Evolutionary conservation across 768 basidiomycete genomes (phyloP).

Genomic region (Tylopilus felleus): DNA sequence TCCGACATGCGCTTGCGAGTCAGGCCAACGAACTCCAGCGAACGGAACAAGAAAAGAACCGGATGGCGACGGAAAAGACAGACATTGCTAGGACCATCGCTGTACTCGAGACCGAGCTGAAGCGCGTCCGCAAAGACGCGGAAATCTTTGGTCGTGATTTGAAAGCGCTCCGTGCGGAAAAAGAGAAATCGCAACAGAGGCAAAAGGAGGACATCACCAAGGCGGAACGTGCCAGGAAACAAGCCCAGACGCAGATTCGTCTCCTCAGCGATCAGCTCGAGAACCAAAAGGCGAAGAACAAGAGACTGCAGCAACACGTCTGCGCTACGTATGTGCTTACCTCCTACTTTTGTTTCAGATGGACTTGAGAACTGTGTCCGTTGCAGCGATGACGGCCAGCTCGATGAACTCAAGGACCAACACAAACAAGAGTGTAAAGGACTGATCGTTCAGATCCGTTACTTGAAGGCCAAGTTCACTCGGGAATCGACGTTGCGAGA

Average conservation of each 20-base stretch:
- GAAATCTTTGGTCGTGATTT: conserved; percentile 77
- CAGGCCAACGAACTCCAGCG: conserved; percentile 62
- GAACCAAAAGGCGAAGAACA: conserved; percentile 40
- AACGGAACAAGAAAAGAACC: conserved; percentile 61
- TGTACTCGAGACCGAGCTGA: conserved; percentile 67
- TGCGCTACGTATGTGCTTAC: conserved; percentile 51
- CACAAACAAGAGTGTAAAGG: conserved; percentile 90
- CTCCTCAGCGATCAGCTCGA: conserved; percentile 66
- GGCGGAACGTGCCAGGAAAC: conserved; percentile 64
- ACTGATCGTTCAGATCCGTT: conserved; percentile 84
- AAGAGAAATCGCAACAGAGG: conserved; percentile 55
- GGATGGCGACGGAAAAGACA: conserved; percentile 57
- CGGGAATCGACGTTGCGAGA: conserved; percentile 79
- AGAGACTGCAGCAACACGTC: conserved; percentile 49
- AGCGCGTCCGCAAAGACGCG: conserved; percentile 71
- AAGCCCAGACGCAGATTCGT: conserved; percentile 61
- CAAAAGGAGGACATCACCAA: conserved; percentile 53
- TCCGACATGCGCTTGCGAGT: conserved; percentile 61
- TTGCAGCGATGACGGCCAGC: conserved; percentile 49
- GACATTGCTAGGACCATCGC: conserved; percentile 67
- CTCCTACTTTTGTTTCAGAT: neutral
- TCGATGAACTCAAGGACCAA: conserved; percentile 54
- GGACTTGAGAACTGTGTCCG: neutral
- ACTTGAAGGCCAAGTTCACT: conserved; percentile 88
- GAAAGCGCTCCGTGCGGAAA: conserved; percentile 61